These are phyloP conservation scores for Trametes elegans DNA, from an alignment of 768 basidiomycete genomes.

Conservation along the genomic window DNA sequence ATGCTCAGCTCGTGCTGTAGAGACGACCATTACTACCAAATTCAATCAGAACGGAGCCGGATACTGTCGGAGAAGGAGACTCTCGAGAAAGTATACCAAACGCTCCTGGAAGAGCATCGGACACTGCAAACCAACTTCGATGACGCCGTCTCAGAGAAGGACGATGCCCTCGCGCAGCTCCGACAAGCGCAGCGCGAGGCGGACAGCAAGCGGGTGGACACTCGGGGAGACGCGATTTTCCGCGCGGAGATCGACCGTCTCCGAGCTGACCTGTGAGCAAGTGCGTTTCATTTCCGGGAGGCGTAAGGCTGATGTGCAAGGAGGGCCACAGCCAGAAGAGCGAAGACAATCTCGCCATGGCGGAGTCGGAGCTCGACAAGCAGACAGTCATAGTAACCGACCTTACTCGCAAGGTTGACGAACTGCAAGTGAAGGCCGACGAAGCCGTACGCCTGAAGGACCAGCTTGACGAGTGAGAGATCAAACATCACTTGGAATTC, in stretches of 20 bases:
- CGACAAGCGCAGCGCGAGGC: conserved; percentile 56
- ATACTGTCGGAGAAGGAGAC: conserved; percentile 84
- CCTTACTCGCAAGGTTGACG: conserved; percentile 75
- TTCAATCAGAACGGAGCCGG: conserved; percentile 77
- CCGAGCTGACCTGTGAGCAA: conserved; percentile 78
- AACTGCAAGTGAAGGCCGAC: conserved; percentile 75
- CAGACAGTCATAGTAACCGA: conserved; percentile 67
- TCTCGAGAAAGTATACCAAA: conserved; percentile 76
- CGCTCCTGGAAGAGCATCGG: conserved; percentile 73
- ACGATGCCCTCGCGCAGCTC: conserved; percentile 67
- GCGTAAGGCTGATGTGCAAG: conserved; percentile 24
- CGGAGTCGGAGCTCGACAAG: conserved; percentile 83
- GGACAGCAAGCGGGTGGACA: conserved; percentile 55
- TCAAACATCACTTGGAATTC: too few relatives aligned
- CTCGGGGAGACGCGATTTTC: conserved; percentile 75
- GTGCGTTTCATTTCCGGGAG: background rate
- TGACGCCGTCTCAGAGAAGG: conserved; percentile 74
- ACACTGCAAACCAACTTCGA: conserved; percentile 73
- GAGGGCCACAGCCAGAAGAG: conserved; percentile 75
- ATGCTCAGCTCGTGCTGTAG: conserved; percentile 39
- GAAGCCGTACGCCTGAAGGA: conserved; percentile 83
- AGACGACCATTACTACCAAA: conserved; percentile 86
- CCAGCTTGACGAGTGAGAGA: conserved; percentile 86
- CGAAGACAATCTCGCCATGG: conserved; percentile 83
- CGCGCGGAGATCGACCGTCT: conserved; percentile 81